These are phyloP conservation scores for Hymenoscyphus scutula DNA, from an alignment of 2,329 filamentous ascomycete species.

Conservation along the genomic window DNA sequence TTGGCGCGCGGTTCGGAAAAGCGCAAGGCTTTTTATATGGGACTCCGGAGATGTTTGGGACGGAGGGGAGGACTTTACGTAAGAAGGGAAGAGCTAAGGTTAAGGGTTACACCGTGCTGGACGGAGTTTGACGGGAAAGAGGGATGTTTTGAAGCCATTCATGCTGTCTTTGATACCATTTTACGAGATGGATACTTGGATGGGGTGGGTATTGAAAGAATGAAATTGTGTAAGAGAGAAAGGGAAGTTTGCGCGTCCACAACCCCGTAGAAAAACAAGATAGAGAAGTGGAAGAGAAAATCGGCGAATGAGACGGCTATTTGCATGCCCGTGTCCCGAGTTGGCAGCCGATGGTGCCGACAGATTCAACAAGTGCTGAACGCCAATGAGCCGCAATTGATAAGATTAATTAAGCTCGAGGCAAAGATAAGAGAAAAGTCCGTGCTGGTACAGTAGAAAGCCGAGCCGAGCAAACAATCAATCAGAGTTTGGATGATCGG, in stretches of 20 bases:
- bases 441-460: neutral
- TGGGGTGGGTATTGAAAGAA: neutral
- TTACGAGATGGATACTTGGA: neutral
- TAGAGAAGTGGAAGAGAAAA: neutral
- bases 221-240: neutral
- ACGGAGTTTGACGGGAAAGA: too few relatives aligned
- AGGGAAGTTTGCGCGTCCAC: neutral
- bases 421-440: neutral
- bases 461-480: neutral
- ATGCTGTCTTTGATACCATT: too few relatives aligned
- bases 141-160: too few relatives aligned
- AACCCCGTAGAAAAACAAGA: too few relatives aligned
- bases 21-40: slow-evolving; percentile 13
- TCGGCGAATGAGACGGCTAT: neutral
- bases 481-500: neutral
- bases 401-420: neutral
- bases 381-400: neutral
- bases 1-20: slow-evolving; percentile 9
- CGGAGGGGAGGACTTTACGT: slow-evolving; percentile 5
- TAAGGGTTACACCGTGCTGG: too few relatives aligned
- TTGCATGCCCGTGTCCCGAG: neutral
- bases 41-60: slow-evolving; percentile 18
- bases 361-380: neutral
- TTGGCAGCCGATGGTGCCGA: slow-evolving; percentile 1
- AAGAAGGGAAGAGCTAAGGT: neutral